Evolutionary conservation across 805 yeast species (phyloP).

Genomic region (Kregervanrija delftensis): DNA sequence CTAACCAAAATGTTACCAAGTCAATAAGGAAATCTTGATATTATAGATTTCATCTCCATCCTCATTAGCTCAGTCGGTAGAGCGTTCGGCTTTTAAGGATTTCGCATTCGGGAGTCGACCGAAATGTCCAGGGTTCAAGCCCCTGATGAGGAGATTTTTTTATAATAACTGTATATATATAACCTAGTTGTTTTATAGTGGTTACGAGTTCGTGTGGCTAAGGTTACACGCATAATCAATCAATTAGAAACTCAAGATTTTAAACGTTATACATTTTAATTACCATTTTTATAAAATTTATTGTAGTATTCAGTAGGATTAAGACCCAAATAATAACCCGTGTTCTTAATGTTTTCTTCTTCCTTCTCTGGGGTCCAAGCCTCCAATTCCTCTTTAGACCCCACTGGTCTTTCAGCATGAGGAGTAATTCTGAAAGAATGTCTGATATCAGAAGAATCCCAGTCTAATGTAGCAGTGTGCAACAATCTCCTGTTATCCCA

Average conservation of each 20-base stretch:
- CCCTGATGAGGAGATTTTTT: no score
- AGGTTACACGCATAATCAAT: no score
- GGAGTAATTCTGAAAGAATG: conserved; percentile 71
- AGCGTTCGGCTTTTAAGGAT: conserved; percentile 55
- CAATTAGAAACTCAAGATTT: no score
- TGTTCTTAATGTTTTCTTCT: conserved; percentile 6
- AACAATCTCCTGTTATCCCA: conserved; percentile 73
- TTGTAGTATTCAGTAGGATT: conserved; percentile 16
- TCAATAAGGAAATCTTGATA: no score
- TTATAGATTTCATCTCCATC: no score
- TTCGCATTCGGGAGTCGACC: no score
- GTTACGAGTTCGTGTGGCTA: no score
- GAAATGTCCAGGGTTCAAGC: no score
- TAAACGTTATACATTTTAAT: no score
- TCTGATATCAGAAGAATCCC: conserved; percentile 57
- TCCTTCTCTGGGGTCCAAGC: conserved; percentile 24
- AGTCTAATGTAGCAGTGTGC: conserved; percentile 65
- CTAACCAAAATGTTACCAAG: no score
- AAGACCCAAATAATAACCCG: conserved; percentile 11
- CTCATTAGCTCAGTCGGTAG: conserved; percentile 58
- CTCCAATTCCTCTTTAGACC: conserved; percentile 21
- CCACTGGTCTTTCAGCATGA: conserved; percentile 58
- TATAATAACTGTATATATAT: no score
- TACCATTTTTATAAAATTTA: background rate
- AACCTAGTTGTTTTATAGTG: no score